phyloP scores from a whole-genome alignment of 108 stramenopile species.

The Cyclostephanos invisitatus region DNA sequence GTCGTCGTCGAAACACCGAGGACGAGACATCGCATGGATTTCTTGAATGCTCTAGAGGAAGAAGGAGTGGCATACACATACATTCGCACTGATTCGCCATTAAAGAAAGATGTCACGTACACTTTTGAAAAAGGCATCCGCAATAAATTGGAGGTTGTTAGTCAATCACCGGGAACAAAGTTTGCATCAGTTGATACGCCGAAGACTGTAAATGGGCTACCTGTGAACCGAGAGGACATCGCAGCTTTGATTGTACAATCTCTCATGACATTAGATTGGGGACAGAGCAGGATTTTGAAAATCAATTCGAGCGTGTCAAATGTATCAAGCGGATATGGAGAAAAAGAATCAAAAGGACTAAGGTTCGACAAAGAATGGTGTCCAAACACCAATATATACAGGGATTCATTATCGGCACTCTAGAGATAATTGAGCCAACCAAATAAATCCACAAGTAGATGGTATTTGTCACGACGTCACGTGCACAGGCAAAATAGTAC shows the following conservation, averaged over 20 bases:
- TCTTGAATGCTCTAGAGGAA: slow-evolving; percentile 53
- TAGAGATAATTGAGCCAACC: slow-evolving; percentile 4
- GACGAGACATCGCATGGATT: slow-evolving; percentile 47
- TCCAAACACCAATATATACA: slow-evolving; percentile 27
- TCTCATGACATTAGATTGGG: slow-evolving; percentile 73
- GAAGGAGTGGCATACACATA: slow-evolving; percentile 64
- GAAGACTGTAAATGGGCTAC: slow-evolving; percentile 12
- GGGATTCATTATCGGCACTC: slow-evolving; percentile 22
- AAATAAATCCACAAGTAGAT: slow-evolving; percentile 2
- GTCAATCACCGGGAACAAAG: slow-evolving; percentile 7
- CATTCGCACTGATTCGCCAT: slow-evolving; percentile 43
- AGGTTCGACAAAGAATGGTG: slow-evolving; percentile 54
- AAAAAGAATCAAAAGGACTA: slow-evolving; percentile 12
- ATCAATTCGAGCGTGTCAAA: slow-evolving; percentile 22
- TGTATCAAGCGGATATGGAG: neutral
- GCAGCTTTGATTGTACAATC: slow-evolving; percentile 75
- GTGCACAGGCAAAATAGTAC: neutral
- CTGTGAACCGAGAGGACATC: slow-evolving; percentile 70
- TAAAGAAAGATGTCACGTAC: slow-evolving; percentile 55
- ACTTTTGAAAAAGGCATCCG: slow-evolving; percentile 73
- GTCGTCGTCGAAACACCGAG: slow-evolving; percentile 66
- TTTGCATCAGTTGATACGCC: slow-evolving; percentile 1
- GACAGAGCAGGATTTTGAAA: slow-evolving; percentile 47
- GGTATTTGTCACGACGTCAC: neutral
- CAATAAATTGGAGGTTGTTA: slow-evolving; percentile 43